Percentiles rank a stretch among this genome's conserved stretches.
These are phyloP conservation scores for Aspergillus puulaauensis DNA, from an alignment of 2,329 filamentous ascomycete species.

Conservation along the genomic window DNA sequence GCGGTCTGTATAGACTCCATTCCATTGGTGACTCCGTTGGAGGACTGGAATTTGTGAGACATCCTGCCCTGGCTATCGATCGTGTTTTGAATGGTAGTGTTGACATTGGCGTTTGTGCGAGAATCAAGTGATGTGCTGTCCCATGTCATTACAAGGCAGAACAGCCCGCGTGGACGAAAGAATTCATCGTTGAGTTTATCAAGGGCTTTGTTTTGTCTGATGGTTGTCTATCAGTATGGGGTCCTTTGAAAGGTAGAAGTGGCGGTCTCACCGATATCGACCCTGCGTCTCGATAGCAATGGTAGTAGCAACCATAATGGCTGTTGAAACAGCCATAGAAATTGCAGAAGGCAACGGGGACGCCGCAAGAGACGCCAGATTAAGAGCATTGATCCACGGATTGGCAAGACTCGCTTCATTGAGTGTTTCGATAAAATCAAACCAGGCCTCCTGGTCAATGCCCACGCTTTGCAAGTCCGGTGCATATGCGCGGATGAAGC, in stretches of 20 bases:
- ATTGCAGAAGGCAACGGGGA: constrained; percentile 42
- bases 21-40: constrained; percentile 41
- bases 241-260: no score
- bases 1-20: constrained; percentile 44
- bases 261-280: constrained; percentile 17
- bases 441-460: constrained; percentile 36
- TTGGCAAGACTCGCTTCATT: constrained; percentile 40
- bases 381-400: constrained; percentile 42
- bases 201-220: constrained; percentile 48
- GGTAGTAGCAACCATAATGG: constrained; percentile 44
- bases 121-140: constrained; percentile 41
- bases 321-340: constrained; percentile 45
- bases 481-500: constrained; percentile 43
- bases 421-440: constrained; percentile 38
- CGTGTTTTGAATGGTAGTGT: constrained; percentile 36
- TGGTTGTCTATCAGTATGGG: no score
- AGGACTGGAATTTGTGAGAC: constrained; percentile 37
- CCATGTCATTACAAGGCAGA: constrained; percentile 56
- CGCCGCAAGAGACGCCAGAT: constrained; percentile 42
- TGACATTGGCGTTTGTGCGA: constrained; percentile 32
- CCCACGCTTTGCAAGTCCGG: constrained; percentile 35
- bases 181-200: constrained; percentile 56
- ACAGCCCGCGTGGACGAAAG: constrained; percentile 58
- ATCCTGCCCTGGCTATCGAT: constrained; percentile 22
- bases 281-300: constrained; percentile 43